Percentiles rank a stretch among this genome's conserved stretches.
Evolutionary conservation across 2,329 filamentous ascomycete genomes (phyloP).

Genomic region (Blastomyces parvus): DNA sequence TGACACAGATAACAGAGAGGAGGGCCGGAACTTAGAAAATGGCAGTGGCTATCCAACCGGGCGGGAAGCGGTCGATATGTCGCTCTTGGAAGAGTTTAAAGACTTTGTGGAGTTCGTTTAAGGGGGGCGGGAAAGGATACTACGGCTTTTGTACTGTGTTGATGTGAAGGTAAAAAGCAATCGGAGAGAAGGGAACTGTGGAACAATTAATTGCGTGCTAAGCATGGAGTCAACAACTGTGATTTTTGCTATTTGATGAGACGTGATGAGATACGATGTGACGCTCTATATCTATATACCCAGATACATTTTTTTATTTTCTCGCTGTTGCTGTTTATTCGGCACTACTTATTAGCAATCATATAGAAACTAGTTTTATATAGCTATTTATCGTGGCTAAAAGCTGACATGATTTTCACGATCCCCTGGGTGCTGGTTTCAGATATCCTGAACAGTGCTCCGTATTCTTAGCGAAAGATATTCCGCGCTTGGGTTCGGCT

Average conservation of each 20-base stretch:
- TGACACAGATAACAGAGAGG: too few species aligned
- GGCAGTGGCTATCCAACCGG: neutral
- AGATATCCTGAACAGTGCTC: too few species aligned
- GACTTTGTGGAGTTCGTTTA: conserved; percentile 33
- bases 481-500: too few species aligned
- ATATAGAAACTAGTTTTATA: neutral
- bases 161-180: neutral
- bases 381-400: neutral
- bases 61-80: conserved; percentile 32
- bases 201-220: neutral
- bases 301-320: neutral
- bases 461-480: too few species aligned
- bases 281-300: neutral
- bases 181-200: neutral
- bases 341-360: neutral
- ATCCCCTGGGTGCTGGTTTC: neutral
- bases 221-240: neutral
- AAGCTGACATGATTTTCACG: neutral
- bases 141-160: neutral
- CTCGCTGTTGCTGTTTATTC: neutral
- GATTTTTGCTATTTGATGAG: neutral
- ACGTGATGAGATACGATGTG: too few species aligned
- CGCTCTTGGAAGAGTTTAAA: conserved; percentile 33
- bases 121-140: neutral
- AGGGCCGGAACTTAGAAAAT: neutral